Evolutionary conservation across 495 filamentous ascomycete species (phyloP).

Genomic region (Penicillium herquei): DNA sequence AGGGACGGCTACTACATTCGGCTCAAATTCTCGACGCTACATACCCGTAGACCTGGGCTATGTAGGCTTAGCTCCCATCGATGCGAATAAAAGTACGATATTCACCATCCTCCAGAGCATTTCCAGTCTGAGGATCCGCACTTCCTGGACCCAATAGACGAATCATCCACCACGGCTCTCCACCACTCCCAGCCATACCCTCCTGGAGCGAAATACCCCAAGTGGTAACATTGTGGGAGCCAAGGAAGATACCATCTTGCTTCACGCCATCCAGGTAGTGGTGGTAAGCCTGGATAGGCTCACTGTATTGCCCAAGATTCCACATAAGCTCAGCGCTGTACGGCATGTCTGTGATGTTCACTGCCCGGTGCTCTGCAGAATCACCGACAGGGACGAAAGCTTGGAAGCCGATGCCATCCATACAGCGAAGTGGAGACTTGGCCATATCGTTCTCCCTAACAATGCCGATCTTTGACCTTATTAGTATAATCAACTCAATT

Average conservation of each 20-base stretch:
- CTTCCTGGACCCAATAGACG: constrained; percentile 9
- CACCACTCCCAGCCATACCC: constrained; percentile 4
- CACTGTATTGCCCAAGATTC: constrained; percentile 6
- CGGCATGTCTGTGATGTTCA: constrained; percentile 8
- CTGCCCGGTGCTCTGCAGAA: background rate
- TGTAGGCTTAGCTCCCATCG: constrained; percentile 2
- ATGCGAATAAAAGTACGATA: constrained; percentile 9
- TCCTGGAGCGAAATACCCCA: constrained; percentile 8
- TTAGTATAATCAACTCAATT: background rate
- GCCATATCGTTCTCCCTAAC: constrained; percentile 5
- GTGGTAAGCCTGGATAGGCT: constrained; percentile 8
- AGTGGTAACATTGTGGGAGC: constrained; percentile 13
- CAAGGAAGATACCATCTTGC: constrained; percentile 13
- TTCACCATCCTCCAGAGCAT: constrained; percentile 6
- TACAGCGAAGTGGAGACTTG: constrained; percentile 8
- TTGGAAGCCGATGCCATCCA: constrained; percentile 8
- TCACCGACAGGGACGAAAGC: constrained; percentile 1
- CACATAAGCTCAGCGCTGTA: constrained; percentile 10
- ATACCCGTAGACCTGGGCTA: background rate
- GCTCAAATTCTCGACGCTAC: background rate
- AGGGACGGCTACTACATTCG: background rate
- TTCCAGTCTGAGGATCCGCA: constrained; percentile 1
- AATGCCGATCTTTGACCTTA: constrained; percentile 5
- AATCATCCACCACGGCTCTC: constrained; percentile 7
- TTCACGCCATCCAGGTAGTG: constrained; percentile 10